Evolutionary conservation across 306 rosid species (phyloP).

Genomic region (Glycyrrhiza uralensis): DNA sequence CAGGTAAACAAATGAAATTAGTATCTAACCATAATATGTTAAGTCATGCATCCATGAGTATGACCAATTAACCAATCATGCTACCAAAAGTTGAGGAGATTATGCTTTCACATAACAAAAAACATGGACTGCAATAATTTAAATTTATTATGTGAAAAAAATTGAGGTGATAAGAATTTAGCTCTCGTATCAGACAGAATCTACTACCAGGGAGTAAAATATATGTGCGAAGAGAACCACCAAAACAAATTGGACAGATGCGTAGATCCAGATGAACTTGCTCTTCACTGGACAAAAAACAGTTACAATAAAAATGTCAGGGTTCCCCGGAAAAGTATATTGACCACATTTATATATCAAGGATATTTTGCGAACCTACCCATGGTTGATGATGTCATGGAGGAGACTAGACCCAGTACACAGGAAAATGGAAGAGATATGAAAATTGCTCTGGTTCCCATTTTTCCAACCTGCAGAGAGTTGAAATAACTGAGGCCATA

Average conservation of each 20-base stretch:
- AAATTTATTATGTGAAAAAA: neutral
- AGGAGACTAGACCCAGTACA: constrained; percentile 84
- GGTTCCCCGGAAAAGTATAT: constrained; percentile 8
- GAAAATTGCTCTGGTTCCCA: constrained; percentile 78
- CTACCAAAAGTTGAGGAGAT: constrained; percentile 10
- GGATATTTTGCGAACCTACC: constrained; percentile 50
- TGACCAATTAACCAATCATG: neutral
- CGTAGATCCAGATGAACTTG: constrained; percentile 83
- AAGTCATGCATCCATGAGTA: neutral
- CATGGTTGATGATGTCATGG: constrained; percentile 91
- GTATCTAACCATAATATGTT: too few relatives aligned
- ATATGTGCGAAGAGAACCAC: constrained; percentile 87
- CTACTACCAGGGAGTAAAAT: constrained; percentile 82
- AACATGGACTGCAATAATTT: neutral
- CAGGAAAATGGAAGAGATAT: constrained; percentile 94
- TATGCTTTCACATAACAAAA: neutral
- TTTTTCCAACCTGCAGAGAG: constrained; percentile 63
- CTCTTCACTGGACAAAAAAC: constrained; percentile 59
- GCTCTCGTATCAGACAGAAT: constrained; percentile 5
- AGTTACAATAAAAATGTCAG: constrained; percentile 12
- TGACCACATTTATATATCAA: neutral
- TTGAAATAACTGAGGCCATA: constrained; percentile 21
- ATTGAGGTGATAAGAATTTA: neutral
- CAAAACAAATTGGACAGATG: constrained; percentile 69
- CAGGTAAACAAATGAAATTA: constrained; percentile 7